Conservation (phyloP, 2,329 filamentous ascomycete genomes). For the Anthostomella pinea region DNA sequence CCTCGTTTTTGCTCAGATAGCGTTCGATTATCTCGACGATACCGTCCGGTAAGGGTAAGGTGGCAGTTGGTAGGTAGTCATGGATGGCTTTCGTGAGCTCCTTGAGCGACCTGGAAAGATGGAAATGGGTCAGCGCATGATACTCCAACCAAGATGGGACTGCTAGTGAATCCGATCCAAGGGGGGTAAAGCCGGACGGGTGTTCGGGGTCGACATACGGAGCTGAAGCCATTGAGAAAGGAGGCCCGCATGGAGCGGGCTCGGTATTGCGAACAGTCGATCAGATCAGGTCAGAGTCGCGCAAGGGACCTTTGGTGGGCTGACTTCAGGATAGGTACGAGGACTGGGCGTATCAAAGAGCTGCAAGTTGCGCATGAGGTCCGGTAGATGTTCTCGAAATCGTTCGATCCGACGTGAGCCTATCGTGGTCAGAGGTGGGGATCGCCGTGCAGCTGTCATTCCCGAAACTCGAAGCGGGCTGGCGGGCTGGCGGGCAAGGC, state of each 20-base stretch:
- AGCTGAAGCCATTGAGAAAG: constrained; percentile 26
- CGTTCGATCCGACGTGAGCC: too few relatives aligned
- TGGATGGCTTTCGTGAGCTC: constrained; percentile 59
- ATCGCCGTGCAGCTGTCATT: too few relatives aligned
- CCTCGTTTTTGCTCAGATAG: constrained; percentile 65
- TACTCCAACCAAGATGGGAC: too few relatives aligned
- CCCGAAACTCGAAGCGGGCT: too few relatives aligned
- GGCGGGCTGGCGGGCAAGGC: too few relatives aligned
- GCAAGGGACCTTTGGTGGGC: constrained; percentile 8
- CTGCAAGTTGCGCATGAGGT: constrained; percentile 19
- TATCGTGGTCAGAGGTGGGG: too few relatives aligned
- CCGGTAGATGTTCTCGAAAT: constrained; percentile 12
- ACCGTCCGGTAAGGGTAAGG: constrained; percentile 64
- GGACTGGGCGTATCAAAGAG: constrained; percentile 15
- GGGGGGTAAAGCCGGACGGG: background rate
- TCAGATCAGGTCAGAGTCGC: constrained; percentile 5
- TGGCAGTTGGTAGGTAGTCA: constrained; percentile 46
- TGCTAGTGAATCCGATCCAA: too few relatives aligned
- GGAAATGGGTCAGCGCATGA: constrained; percentile 20
- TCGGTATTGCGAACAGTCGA: constrained; percentile 5
- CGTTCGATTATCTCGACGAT: constrained; percentile 59
- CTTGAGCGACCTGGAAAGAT: constrained; percentile 49
- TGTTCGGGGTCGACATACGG: constrained; percentile 29
- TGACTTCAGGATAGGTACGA: constrained; percentile 11
- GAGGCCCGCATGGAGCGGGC: constrained; percentile 15